Evolutionary conservation across 2,329 filamentous ascomycete genomes (phyloP).

Genomic region (Metarhizium guizhouense): DNA sequence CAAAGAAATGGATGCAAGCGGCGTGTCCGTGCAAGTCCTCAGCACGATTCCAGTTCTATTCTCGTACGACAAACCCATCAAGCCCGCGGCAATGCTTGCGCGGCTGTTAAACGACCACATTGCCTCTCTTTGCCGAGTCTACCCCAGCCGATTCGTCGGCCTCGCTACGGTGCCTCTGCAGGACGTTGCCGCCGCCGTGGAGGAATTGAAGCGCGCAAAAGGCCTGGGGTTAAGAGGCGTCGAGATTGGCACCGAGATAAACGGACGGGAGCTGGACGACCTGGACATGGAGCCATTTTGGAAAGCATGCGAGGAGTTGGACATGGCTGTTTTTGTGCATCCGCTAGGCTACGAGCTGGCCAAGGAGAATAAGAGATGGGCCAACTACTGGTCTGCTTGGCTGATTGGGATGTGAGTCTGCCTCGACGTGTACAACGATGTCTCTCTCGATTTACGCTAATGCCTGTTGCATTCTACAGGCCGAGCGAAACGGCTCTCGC

Average conservation of each 20-base stretch:
- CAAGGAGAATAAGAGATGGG: neutral
- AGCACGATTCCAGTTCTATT: neutral
- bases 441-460: no score
- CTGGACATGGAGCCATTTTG: neutral
- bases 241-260: neutral
- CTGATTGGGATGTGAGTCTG: neutral
- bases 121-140: neutral
- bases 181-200: neutral
- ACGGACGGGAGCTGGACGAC: neutral
- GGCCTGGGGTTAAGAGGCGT: neutral
- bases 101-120: neutral
- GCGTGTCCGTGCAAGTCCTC: neutral
- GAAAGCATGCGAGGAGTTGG: neutral
- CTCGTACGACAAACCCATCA: neutral
- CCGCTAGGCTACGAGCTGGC: neutral
- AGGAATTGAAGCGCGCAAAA: neutral
- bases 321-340: neutral
- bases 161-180: neutral
- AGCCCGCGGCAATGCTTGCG: neutral
- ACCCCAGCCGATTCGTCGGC: neutral
- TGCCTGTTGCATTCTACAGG: neutral
- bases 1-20: neutral
- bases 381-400: neutral
- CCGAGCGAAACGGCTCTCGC: neutral
- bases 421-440: neutral